phyloP scores from a whole-genome alignment of 805 yeast species.

The Henningerozyma blattae region DNA sequence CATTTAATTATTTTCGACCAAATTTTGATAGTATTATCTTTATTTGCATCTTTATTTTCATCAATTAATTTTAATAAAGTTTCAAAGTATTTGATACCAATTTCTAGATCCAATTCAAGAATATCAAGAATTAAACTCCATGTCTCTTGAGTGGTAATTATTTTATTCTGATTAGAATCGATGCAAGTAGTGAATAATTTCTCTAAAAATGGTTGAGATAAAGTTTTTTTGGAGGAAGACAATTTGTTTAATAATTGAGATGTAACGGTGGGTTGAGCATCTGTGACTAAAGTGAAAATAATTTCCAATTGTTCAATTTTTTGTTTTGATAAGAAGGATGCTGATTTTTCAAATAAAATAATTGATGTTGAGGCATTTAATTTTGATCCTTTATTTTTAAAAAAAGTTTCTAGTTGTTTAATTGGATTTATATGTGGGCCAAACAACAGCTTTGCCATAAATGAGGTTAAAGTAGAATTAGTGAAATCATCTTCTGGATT shows the following conservation, averaged over 20 bases:
- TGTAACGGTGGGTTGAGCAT: conserved; percentile 28
- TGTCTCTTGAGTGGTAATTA: conserved; percentile 15
- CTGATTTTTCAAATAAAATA: conserved; percentile 12
- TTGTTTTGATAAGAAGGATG: conserved; percentile 13
- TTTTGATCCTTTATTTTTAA: conserved; percentile 3
- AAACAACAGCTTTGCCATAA: conserved; percentile 9
- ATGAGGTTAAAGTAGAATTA: conserved; percentile 2
- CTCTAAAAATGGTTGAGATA: conserved; percentile 41
- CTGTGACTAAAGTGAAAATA: conserved; percentile 32
- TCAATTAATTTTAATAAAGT: conserved; percentile 8
- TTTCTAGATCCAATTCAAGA: conserved; percentile 42
- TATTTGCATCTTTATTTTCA: conserved; percentile 2
- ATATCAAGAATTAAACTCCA: conserved; percentile 38
- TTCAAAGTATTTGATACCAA: conserved; percentile 36
- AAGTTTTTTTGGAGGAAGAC: conserved; percentile 37
- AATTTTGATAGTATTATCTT: conserved; percentile 6
- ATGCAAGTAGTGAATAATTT: conserved; percentile 10
- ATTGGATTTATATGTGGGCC: conserved; percentile 7
- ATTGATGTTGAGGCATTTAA: conserved; percentile 6
- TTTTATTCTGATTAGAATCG: conserved; percentile 1
- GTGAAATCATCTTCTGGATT: background rate
- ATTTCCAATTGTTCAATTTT: conserved; percentile 31
- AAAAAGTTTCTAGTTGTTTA: conserved; percentile 12
- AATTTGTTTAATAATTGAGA: conserved; percentile 35
- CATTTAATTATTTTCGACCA: conserved; percentile 31